Base-by-base conservation (phyloP, 345 rosid species). In the Corchorus olitorius region DNA sequence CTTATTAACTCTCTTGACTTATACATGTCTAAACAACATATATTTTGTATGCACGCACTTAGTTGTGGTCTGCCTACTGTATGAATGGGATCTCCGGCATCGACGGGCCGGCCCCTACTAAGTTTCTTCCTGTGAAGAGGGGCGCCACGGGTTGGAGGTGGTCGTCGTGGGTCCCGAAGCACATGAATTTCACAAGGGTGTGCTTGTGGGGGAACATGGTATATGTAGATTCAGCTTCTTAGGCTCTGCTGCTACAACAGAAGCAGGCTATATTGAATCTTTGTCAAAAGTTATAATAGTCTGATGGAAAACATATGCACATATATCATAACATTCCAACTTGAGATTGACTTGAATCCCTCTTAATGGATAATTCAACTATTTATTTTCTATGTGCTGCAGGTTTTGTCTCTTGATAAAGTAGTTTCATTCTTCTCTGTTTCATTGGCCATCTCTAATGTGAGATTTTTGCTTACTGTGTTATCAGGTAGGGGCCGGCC, bases 101-200 rank as follows among this genome's bases (percentile, higher is more conserved):
- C 58, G 34, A 60, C 73, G 65, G 87, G 81, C 76, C 79, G 88
- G 87, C 89, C 94, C 97, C 90, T 89, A 87, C 92, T 66, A 73
- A 68, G 67, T 84, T 81, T 79, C 55, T 52, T 66, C 55, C 80
- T 78, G 73, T 72, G 27, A 27, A 27, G 67, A 70, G 77, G 76
- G 76, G 73, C 73, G 75, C 68, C 84, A 75, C 78, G 68, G 41
- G 54, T 50, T 33, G 62, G 78, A 48, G 78, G 81, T 70, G 73
- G 73, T 19, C 14, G 9, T 37, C 5, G 77, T 86, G 87, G 92
- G 93, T 81, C 90, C 87, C 67, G 72, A 34, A 52, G 81, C 88
- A 86, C 85, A 74, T 83, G 88, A 78, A 74, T 52, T 74, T 85
- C 89, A 85, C 79, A 77, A 82, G 77, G 68, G 43, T 66, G 3